Evolutionary conservation across 2,329 filamentous ascomycete species (phyloP).

Genomic region (Hirsutella rhossiliensis): DNA sequence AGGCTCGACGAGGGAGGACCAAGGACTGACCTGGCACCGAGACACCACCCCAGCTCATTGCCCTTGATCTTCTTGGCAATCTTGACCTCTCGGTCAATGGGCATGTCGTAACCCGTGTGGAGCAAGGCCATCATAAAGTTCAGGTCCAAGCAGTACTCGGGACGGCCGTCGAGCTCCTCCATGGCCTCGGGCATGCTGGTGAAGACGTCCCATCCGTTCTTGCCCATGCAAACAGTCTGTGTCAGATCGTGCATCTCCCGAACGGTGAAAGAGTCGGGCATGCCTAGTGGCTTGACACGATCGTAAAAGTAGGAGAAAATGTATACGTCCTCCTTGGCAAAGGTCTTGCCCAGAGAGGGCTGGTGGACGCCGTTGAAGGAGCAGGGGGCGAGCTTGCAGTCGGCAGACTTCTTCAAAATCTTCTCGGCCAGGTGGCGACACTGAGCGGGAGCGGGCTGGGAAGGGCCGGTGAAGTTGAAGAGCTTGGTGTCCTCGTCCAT

Average conservation of each 20-base stretch:
- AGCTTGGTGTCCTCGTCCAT: conserved; percentile 52
- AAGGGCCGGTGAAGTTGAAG: conserved; percentile 82
- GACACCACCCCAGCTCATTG: conserved; percentile 94
- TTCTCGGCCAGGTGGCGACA: conserved; percentile 86
- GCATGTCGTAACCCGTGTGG: conserved; percentile 97
- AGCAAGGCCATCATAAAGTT: conserved; percentile 92
- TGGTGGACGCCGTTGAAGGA: conserved; percentile 98
- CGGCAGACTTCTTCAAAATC: conserved; percentile 75
- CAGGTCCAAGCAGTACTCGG: conserved; percentile 87
- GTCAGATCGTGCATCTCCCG: conserved; percentile 81
- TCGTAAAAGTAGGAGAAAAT: conserved; percentile 98
- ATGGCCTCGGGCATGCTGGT: conserved; percentile 63
- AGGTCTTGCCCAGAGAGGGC: conserved; percentile 83
- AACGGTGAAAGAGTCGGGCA: conserved; percentile 96
- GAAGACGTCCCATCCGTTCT: conserved; percentile 70
- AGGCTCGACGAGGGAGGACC: not conserved
- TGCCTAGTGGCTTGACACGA: conserved; percentile 83
- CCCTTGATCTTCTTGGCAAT: conserved; percentile 98
- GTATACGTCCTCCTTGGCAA: conserved; percentile 81
- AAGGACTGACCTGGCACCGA: conserved; percentile 73
- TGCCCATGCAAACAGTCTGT: conserved; percentile 71
- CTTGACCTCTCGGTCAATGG: conserved; percentile 87
- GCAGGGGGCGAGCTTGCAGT: conserved; percentile 78
- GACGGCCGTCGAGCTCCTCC: conserved; percentile 66
- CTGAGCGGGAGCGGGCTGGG: conserved; percentile 63